These are phyloP conservation scores for Solanum tarijense DNA, from an alignment of 257 asterid genomes.

Conservation along the genomic window DNA sequence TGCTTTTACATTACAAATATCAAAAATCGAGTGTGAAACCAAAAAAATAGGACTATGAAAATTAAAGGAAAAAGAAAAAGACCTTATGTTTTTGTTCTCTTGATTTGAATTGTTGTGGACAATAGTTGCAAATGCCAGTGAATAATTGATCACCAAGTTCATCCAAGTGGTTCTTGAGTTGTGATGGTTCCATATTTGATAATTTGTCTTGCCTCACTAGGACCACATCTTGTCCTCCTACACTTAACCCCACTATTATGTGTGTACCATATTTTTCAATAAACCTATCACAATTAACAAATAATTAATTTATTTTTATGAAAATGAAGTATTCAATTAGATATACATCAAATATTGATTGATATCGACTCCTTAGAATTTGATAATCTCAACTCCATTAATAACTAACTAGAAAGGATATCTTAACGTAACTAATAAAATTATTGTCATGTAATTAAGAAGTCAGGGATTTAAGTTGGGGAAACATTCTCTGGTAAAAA, in stretches of 20 bases:
- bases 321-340: not conserved
- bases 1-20: not conserved
- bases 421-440: not conserved
- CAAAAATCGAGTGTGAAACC: not conserved
- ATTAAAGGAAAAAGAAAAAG: not conserved
- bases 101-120: conserved; percentile 40
- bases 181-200: conserved; percentile 64
- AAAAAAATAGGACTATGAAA: not conserved
- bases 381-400: not conserved
- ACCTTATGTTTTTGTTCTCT: conserved; percentile 51
- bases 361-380: not conserved
- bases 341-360: not conserved
- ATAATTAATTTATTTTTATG: not conserved
- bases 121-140: conserved; percentile 54
- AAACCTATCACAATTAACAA: conserved; percentile 48
- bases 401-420: not conserved
- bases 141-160: conserved; percentile 78
- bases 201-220: conserved; percentile 63
- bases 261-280: conserved; percentile 93
- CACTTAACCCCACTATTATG: conserved; percentile 73
- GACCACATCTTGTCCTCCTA: conserved; percentile 88
- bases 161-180: conserved; percentile 61
- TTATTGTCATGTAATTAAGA: not conserved
- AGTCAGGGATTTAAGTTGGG: not conserved
- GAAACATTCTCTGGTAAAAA: not conserved